Percentiles rank a stretch among this genome's conserved stretches.
Evolutionary conservation across 169 alveolate genomes (phyloP).

Genomic region (Miamiensis avidus): DNA sequence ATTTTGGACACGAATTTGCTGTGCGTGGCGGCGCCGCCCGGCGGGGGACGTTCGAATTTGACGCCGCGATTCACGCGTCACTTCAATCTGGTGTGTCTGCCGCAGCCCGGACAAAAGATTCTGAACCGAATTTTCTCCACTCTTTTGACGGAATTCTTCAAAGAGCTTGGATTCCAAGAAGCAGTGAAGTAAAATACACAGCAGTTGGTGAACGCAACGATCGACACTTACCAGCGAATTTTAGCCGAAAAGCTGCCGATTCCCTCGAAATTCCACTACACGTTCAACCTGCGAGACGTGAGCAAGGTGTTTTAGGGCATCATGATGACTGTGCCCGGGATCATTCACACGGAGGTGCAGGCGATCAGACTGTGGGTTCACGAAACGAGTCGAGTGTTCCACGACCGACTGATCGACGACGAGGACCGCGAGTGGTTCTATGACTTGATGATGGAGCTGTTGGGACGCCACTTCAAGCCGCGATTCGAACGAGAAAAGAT

Average conservation of each 20-base stretch:
- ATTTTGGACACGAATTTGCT: constrained; percentile 76
- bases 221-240: constrained; percentile 71
- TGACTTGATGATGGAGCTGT: constrained; percentile 58
- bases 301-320: constrained; percentile 87
- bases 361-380: constrained; percentile 84
- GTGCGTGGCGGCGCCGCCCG: constrained; percentile 92
- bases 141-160: constrained; percentile 76
- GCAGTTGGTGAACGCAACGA: constrained; percentile 71
- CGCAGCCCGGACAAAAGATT: constrained; percentile 79
- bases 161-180: constrained; percentile 71
- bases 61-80: constrained; percentile 85
- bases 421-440: constrained; percentile 82
- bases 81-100: constrained; percentile 78
- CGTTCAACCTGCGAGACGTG: constrained; percentile 86
- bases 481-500: constrained; percentile 58
- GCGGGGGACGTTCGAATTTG: constrained; percentile 90
- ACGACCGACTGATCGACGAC: constrained; percentile 82
- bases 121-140: constrained; percentile 75
- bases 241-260: constrained; percentile 74
- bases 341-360: constrained; percentile 60
- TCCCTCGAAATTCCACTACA: constrained; percentile 86
- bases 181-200: constrained; percentile 72
- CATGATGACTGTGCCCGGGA: constrained; percentile 71
- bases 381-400: constrained; percentile 87
- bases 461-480: constrained; percentile 64